phyloP scores from a whole-genome alignment of 176 grass and related monocot genomes.

The Eragrostis nindensis region DNA sequence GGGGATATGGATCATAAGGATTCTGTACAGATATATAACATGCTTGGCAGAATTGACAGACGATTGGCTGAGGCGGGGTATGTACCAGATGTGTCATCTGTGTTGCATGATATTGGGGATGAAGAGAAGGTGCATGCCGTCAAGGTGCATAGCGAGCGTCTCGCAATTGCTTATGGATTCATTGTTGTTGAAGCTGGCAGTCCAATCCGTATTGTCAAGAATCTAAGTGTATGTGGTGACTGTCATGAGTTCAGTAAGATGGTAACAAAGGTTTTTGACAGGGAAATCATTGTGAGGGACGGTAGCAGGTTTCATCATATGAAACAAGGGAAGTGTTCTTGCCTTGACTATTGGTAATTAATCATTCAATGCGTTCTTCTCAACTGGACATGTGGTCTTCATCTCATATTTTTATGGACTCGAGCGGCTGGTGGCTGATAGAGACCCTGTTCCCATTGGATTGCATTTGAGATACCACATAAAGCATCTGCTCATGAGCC shows the following conservation, averaged over 20 bases:
- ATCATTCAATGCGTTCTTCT: neutral
- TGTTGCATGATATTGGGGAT: slow-evolving; percentile 76
- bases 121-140: slow-evolving; percentile 72
- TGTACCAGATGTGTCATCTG: slow-evolving; percentile 63
- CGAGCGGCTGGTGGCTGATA: slow-evolving; percentile 11
- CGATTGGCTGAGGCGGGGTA: slow-evolving; percentile 68
- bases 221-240: slow-evolving; percentile 74
- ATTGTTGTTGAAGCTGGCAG: slow-evolving; percentile 49
- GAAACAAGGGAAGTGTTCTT: slow-evolving; percentile 69
- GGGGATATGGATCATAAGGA: slow-evolving; percentile 67
- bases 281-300: slow-evolving; percentile 73
- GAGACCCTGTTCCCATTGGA: neutral
- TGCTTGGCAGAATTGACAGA: slow-evolving; percentile 59
- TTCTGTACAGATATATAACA: slow-evolving; percentile 57
- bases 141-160: slow-evolving; percentile 73
- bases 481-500: neutral
- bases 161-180: slow-evolving; percentile 75
- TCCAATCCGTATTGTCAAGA: slow-evolving; percentile 81
- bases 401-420: slow-evolving; percentile 13
- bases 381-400: neutral
- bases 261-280: slow-evolving; percentile 66
- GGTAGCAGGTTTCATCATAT: slow-evolving; percentile 83
- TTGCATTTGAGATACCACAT: slow-evolving; percentile 10
- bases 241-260: slow-evolving; percentile 83
- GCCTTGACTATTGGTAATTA: slow-evolving; percentile 72